A percentile compares a stretch with the other conserved stretches of the same genome.
Conservation (phyloP, 345 rosid genomes). For the Hirschfeldia incana region DNA sequence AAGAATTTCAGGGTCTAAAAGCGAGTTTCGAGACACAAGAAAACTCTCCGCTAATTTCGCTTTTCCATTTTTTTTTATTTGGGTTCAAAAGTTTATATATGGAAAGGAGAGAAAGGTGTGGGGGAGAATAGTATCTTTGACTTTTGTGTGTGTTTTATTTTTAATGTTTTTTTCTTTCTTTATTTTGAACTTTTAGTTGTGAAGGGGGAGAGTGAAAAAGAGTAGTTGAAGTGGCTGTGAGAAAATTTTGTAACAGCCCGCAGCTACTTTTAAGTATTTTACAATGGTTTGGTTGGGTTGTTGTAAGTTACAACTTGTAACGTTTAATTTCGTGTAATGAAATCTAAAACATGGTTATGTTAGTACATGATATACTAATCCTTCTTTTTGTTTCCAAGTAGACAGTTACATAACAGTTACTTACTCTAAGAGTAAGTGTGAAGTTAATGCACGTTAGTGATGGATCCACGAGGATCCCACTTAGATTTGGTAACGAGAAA, state of each 20-base stretch:
- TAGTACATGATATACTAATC: not conserved
- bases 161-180: not conserved
- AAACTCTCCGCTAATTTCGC: constrained; percentile 43
- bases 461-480: constrained; percentile 39
- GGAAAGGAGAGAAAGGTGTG: constrained; percentile 22
- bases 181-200: constrained; percentile 27
- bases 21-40: constrained; percentile 25
- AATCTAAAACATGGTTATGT: constrained; percentile 19
- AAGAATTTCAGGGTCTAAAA: constrained; percentile 69
- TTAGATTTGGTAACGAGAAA: constrained; percentile 26
- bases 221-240: constrained; percentile 41
- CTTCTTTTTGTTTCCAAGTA: not conserved
- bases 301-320: constrained; percentile 25
- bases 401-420: constrained; percentile 9
- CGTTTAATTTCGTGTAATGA: constrained; percentile 32
- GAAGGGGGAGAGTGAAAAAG: constrained; percentile 20
- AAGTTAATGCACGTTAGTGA: constrained; percentile 22
- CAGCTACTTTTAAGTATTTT: constrained; percentile 29
- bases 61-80: not conserved
- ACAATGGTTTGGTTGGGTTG: constrained; percentile 17
- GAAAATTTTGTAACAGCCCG: constrained; percentile 44
- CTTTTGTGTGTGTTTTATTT: constrained; percentile 32
- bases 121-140: constrained; percentile 35
- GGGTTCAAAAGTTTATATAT: constrained; percentile 3
- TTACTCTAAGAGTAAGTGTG: not conserved